These are phyloP conservation scores for Drechslera avenae DNA, from an alignment of 2,329 filamentous ascomycete species.

Conservation along the genomic window DNA sequence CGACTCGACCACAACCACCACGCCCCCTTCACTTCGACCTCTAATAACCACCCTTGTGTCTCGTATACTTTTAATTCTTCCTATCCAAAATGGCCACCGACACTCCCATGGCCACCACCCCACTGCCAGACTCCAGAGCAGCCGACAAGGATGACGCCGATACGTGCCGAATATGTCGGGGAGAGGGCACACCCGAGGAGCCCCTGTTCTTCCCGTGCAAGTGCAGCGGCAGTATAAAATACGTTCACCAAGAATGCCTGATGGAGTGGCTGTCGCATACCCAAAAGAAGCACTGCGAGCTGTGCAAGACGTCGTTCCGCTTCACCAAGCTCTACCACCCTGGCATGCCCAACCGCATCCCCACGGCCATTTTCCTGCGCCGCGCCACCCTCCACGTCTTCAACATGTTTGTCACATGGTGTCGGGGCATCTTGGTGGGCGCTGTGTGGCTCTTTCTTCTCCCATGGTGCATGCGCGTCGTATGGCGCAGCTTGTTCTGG, in stretches of 20 bases:
- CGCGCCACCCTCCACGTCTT: slow-evolving; percentile 76
- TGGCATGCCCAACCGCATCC: slow-evolving; percentile 86
- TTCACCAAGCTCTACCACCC: slow-evolving; percentile 98
- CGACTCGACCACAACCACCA: slow-evolving; percentile 3
- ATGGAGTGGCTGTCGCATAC: slow-evolving; percentile 99
- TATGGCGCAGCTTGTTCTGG: slow-evolving; percentile 96
- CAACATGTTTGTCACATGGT: slow-evolving; percentile 75
- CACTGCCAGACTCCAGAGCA: slow-evolving; percentile 40
- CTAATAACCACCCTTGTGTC: slow-evolving; percentile 1
- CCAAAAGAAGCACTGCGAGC: slow-evolving; percentile 98
- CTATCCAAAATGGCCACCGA: slow-evolving; percentile 29
- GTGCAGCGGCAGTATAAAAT: slow-evolving; percentile 98
- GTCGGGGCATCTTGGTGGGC: slow-evolving; percentile 76
- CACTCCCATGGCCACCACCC: slow-evolving; percentile 7
- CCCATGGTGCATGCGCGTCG: slow-evolving; percentile 86
- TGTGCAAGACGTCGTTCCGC: slow-evolving; percentile 97
- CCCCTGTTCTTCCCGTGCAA: slow-evolving; percentile 98
- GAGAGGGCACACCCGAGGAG: slow-evolving; percentile 80
- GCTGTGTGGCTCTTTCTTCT: slow-evolving; percentile 89
- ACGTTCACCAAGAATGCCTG: slow-evolving; percentile 94
- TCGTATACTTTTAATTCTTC: slow-evolving; percentile 2
- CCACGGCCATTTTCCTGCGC: slow-evolving; percentile 77
- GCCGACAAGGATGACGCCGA: slow-evolving; percentile 63
- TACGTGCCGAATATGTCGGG: slow-evolving; percentile 96
- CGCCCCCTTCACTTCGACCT: background rate